Conservation (phyloP, 192 early-diverging fungal genomes). For the Entrophospora sp. region DNA sequence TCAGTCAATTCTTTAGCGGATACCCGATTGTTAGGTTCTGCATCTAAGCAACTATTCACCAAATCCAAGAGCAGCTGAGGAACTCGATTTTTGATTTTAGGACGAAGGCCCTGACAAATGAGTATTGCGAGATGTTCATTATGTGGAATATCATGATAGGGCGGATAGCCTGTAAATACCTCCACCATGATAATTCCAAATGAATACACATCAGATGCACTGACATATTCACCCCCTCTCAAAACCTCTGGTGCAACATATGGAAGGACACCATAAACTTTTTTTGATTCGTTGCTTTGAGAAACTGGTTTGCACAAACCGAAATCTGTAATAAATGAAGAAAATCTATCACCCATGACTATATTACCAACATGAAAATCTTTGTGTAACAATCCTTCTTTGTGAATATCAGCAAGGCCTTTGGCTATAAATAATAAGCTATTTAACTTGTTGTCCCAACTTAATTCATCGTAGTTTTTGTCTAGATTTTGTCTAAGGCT, state of each 20-base stretch:
- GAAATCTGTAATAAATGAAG: conserved; percentile 24
- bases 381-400: conserved; percentile 29
- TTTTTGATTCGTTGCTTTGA: neutral
- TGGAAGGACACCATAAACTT: conserved; percentile 25
- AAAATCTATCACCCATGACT: conserved; percentile 16
- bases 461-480: neutral
- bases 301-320: conserved; percentile 21
- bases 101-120: no score
- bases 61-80: conserved; percentile 24
- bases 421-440: conserved; percentile 20
- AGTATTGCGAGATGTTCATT: conserved; percentile 16
- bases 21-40: conserved; percentile 19
- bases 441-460: neutral
- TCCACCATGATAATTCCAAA: conserved; percentile 37
- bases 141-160: conserved; percentile 21
- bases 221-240: neutral
- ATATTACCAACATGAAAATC: conserved; percentile 37
- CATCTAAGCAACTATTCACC: conserved; percentile 29
- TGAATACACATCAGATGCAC: conserved; percentile 26
- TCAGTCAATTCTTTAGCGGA: neutral
- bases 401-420: conserved; percentile 25
- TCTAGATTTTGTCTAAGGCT: neutral
- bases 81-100: no score
- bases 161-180: conserved; percentile 26
- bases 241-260: conserved; percentile 27